These are phyloP conservation scores for Pseudotsuga menziesii DNA, from an alignment of 75 land plant genomes.

Conservation along the genomic window DNA sequence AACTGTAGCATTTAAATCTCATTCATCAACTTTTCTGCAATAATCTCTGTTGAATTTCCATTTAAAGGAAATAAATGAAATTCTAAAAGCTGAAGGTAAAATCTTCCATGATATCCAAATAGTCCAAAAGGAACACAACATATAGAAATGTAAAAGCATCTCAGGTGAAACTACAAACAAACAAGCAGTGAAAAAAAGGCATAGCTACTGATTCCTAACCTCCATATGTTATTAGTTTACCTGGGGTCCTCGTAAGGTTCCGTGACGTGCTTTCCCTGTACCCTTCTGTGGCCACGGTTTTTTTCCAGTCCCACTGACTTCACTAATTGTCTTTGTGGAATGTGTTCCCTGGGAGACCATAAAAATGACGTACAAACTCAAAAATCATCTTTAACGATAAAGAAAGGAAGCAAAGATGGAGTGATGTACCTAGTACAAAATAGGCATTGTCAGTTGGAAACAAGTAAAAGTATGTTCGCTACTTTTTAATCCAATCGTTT, in stretches of 20 bases:
- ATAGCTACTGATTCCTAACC: neutral
- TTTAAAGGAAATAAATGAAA: neutral
- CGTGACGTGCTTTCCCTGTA: conserved; percentile 92
- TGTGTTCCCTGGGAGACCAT: conserved; percentile 75
- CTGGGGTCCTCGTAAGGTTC: conserved; percentile 92
- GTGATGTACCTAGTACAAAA: neutral
- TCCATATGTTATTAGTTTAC: conserved; percentile 21
- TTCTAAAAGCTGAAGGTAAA: conserved; percentile 2
- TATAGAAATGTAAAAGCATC: neutral
- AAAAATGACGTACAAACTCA: neutral
- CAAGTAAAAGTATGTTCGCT: neutral
- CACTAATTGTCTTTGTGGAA: conserved; percentile 87
- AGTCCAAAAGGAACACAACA: neutral
- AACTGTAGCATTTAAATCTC: conserved; percentile 55
- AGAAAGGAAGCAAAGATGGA: neutral
- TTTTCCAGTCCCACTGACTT: conserved; percentile 97
- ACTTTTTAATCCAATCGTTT: neutral
- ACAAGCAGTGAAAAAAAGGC: neutral
- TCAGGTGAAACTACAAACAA: neutral
- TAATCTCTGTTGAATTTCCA: neutral
- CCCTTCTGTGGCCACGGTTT: conserved; percentile 90
- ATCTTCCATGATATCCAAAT: neutral
- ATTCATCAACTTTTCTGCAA: conserved; percentile 11
- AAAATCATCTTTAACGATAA: neutral
- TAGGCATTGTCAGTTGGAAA: neutral